Evolutionary conservation across 495 filamentous ascomycete species (phyloP).

Genomic region (Thermothielavioides terrestris): DNA sequence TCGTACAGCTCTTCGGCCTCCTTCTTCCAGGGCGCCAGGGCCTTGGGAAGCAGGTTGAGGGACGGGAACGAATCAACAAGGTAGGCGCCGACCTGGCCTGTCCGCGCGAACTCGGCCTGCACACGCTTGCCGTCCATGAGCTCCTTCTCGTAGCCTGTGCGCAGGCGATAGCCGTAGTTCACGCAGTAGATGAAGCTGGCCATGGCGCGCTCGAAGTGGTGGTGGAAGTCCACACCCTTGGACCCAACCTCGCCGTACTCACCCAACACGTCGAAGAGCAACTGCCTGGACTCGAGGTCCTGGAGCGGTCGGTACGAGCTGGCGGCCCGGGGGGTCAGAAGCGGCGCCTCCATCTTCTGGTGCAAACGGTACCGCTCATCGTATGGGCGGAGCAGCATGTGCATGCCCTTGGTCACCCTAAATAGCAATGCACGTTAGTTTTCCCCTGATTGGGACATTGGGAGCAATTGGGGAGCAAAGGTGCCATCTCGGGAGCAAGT

Average conservation of each 20-base stretch:
- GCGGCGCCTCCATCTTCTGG: slow-evolving; percentile 12
- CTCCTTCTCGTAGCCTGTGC: background rate
- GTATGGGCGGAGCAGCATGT: slow-evolving; percentile 19
- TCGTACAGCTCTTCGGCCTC: slow-evolving; percentile 1
- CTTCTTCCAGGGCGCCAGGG: slow-evolving; percentile 2
- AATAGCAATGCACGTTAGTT: too few relatives aligned
- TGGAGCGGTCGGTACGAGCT: slow-evolving; percentile 29
- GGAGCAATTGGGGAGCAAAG: too few relatives aligned
- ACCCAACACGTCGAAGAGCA: slow-evolving; percentile 11
- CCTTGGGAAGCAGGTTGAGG: background rate
- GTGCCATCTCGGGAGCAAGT: too few relatives aligned
- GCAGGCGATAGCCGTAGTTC: slow-evolving; percentile 3
- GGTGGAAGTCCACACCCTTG: slow-evolving; percentile 3
- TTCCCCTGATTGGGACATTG: too few relatives aligned
- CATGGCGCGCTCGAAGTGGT: slow-evolving; percentile 4
- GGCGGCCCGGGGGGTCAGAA: slow-evolving; percentile 26
- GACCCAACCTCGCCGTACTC: background rate
- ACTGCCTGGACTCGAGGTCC: slow-evolving; percentile 8
- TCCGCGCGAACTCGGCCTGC: slow-evolving; percentile 7
- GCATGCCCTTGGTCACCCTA: slow-evolving; percentile 18
- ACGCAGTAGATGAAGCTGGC: slow-evolving; percentile 8
- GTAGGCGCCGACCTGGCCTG: slow-evolving; percentile 6
- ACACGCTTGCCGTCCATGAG: slow-evolving; percentile 4
- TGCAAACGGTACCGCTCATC: slow-evolving; percentile 13
- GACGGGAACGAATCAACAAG: slow-evolving; percentile 6